These are phyloP conservation scores for Paraurostyla sp. DNA, from an alignment of 73 alveolate genomes.

Conservation along the genomic window DNA sequence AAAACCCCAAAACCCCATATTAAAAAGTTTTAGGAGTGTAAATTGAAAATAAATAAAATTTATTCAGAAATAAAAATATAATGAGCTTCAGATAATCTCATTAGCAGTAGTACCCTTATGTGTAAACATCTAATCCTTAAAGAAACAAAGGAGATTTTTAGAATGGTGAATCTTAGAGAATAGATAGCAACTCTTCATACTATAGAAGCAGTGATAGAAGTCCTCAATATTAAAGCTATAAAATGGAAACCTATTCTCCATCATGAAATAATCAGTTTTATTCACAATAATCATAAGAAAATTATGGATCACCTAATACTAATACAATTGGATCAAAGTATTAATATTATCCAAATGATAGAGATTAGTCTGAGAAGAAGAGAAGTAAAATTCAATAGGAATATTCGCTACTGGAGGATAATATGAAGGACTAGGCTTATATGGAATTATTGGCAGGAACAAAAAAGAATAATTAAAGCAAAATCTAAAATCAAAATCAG, in stretches of 20 bases:
- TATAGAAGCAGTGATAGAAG: too few relatives aligned
- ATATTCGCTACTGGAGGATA: not conserved
- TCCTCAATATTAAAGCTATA: too few relatives aligned
- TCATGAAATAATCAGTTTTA: too few relatives aligned
- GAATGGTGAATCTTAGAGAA: not conserved
- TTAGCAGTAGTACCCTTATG: not conserved
- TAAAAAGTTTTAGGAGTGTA: too few relatives aligned
- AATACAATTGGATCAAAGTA: not conserved
- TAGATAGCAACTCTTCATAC: too few relatives aligned
- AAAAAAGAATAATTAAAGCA: not conserved
- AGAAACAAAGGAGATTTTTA: not conserved
- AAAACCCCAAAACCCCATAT: too few relatives aligned
- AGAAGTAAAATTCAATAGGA: not conserved
- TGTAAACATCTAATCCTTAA: not conserved
- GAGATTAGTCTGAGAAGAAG: not conserved
- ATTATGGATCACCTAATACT: too few relatives aligned
- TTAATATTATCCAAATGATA: not conserved
- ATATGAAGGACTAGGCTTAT: constrained; percentile 17
- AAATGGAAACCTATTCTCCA: too few relatives aligned
- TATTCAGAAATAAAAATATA: not conserved
- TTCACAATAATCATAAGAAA: too few relatives aligned
- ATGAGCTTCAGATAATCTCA: not conserved
- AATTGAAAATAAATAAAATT: not conserved
- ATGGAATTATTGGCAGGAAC: constrained; percentile 14
- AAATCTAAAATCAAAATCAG: not conserved